Evolutionary conservation across 1,139 yeast species (phyloP).

Genomic region (Suhomyces wounanorum): DNA sequence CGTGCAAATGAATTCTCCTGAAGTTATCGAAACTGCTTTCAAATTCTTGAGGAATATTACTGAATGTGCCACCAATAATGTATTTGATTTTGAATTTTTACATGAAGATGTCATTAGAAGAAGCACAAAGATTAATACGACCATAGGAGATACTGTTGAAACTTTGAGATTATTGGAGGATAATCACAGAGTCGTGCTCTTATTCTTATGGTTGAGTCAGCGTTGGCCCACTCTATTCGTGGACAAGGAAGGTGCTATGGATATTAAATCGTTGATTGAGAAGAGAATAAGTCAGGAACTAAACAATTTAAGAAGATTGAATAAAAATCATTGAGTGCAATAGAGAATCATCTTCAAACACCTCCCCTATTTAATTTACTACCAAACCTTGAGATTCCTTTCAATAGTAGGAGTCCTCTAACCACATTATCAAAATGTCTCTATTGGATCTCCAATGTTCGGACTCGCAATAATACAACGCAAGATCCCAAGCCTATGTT

Average conservation of each 20-base stretch:
- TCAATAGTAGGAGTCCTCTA: no score
- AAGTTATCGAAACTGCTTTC: constrained; percentile 29
- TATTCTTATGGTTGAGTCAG: constrained; percentile 85
- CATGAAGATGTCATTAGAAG: constrained; percentile 30
- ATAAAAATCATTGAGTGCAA: constrained; percentile 10
- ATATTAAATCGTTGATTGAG: constrained; percentile 66
- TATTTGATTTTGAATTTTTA: constrained; percentile 47
- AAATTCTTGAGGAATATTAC: constrained; percentile 42
- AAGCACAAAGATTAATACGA: constrained; percentile 24
- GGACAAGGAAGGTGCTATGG: constrained; percentile 73
- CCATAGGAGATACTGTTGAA: constrained; percentile 30
- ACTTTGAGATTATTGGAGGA: constrained; percentile 59
- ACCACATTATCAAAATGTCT: no score
- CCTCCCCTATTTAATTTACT: no score
- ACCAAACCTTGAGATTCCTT: no score
- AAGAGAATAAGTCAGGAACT: constrained; percentile 65
- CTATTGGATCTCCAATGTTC: no score
- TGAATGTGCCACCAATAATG: constrained; percentile 38
- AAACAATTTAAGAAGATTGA: constrained; percentile 36
- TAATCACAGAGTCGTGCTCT: constrained; percentile 65
- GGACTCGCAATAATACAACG: no score
- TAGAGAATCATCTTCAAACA: no score
- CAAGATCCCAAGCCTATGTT: no score
- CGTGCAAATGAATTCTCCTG: constrained; percentile 27
- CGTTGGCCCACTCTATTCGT: constrained; percentile 81